Percentiles rank a stretch among this genome's conserved stretches.
Conservation (phyloP, 495 filamentous ascomycete genomes). For the Filosporella fistucella region DNA sequence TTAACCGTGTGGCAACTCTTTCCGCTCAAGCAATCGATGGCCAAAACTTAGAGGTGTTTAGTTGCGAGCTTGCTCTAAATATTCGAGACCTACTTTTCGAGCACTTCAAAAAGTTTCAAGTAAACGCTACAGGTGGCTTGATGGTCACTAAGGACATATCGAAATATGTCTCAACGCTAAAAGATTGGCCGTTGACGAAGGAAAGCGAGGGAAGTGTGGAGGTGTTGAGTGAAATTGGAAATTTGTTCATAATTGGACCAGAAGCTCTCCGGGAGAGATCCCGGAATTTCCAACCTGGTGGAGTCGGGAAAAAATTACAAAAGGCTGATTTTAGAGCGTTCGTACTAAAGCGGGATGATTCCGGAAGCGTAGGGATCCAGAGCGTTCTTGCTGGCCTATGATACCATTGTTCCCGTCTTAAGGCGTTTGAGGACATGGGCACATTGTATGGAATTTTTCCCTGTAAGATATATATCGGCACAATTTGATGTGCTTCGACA, state of each 20-base stretch:
- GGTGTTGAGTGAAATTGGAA: conserved; percentile 88
- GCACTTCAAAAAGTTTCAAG: conserved; percentile 89
- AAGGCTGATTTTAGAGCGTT: conserved; percentile 80
- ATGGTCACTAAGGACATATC: conserved; percentile 96
- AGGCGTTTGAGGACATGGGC: conserved; percentile 1
- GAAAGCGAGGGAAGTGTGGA: conserved; percentile 72
- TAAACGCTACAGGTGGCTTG: conserved; percentile 86
- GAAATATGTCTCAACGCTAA: conserved; percentile 78
- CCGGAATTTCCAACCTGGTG: conserved; percentile 49
- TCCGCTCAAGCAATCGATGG: conserved; percentile 67
- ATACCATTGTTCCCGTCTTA: conserved; percentile 9
- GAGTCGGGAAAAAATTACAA: conserved; percentile 41
- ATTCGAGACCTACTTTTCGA: conserved; percentile 75
- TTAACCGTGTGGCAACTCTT: conserved; percentile 57
- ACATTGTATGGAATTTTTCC: background rate
- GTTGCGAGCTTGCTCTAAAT: conserved; percentile 79
- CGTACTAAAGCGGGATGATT: conserved; percentile 78
- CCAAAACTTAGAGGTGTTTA: conserved; percentile 70
- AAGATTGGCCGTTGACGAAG: conserved; percentile 70
- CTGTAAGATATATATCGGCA: background rate
- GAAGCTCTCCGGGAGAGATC: conserved; percentile 79
- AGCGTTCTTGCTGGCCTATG: conserved; percentile 53
- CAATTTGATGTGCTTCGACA: background rate
- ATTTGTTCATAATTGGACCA: conserved; percentile 88
- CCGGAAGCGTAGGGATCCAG: conserved; percentile 73